Evolutionary conservation across 1,139 yeast species (phyloP).

Genomic region (Ogataea hybrid): DNA sequence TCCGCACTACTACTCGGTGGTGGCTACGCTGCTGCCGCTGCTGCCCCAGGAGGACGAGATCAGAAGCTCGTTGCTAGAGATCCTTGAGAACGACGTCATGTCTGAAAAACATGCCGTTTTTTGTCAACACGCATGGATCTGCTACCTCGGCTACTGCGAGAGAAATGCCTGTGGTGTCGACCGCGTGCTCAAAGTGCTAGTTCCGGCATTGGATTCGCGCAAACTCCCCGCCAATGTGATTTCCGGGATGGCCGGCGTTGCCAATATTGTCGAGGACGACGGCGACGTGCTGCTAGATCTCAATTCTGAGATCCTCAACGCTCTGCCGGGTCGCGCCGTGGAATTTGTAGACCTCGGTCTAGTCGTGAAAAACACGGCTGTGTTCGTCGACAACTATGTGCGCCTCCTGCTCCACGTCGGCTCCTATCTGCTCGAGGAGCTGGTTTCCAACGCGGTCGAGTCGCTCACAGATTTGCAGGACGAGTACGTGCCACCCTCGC

Average conservation of each 20-base stretch:
- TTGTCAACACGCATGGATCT: conserved; percentile 27
- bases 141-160: conserved; percentile 18
- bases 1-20: conserved; percentile 43
- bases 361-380: conserved; percentile 7
- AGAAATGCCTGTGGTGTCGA: conserved; percentile 1
- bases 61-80: conserved; percentile 24
- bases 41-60: conserved; percentile 27
- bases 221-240: conserved; percentile 11
- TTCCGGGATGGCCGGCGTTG: conserved; percentile 10
- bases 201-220: conserved; percentile 21
- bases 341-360: conserved; percentile 16
- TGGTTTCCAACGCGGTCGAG: conserved; percentile 25
- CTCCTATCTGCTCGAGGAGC: conserved; percentile 10
- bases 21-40: conserved; percentile 24
- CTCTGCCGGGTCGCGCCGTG: conserved; percentile 23
- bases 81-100: conserved; percentile 28
- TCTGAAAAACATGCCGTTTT: conserved; percentile 27
- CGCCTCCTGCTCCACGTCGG: conserved; percentile 14
- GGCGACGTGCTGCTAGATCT: conserved; percentile 25
- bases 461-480: conserved; percentile 29
- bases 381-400: conserved; percentile 26
- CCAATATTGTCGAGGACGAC: conserved; percentile 15
- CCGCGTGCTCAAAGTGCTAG: conserved; percentile 11
- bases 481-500: conserved; percentile 19
- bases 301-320: conserved; percentile 21